Conservation (phyloP, 2,329 filamentous ascomycete species). For the Fusarium poae region DNA sequence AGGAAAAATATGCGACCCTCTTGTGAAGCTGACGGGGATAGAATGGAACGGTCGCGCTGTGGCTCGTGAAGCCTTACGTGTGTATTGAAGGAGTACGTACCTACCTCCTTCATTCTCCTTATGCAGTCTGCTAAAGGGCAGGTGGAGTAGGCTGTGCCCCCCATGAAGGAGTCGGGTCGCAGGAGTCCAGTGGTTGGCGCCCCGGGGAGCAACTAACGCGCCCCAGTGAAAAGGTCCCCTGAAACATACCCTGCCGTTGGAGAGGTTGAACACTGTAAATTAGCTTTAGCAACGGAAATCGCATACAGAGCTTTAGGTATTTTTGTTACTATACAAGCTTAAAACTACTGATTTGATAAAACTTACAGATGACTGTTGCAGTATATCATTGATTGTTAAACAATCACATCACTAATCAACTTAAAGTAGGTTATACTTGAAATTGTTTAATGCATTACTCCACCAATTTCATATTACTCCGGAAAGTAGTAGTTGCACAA, state of each 20-base stretch:
- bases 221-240: constrained; percentile 8
- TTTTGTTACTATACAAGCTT: neutral
- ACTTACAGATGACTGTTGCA: neutral
- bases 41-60: constrained; percentile 33
- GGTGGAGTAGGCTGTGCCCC: constrained; percentile 13
- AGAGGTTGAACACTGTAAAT: neutral
- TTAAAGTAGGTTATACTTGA: neutral
- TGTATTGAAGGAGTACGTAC: constrained; percentile 28
- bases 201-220: constrained; percentile 2
- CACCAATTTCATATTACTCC: neutral
- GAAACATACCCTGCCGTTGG: constrained; percentile 6
- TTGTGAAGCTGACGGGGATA: constrained; percentile 36
- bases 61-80: constrained; percentile 39
- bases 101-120: neutral
- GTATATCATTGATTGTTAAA: no score
- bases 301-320: neutral
- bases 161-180: neutral
- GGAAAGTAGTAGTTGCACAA: neutral
- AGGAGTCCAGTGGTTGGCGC: constrained; percentile 10
- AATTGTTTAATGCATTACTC: neutral
- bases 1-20: constrained; percentile 36
- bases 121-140: constrained; percentile 3
- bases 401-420: neutral
- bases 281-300: neutral
- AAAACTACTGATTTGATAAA: neutral